Evolutionary conservation across 2,329 filamentous ascomycete genomes (phyloP).

Genomic region (Botrytis cinerea): DNA sequence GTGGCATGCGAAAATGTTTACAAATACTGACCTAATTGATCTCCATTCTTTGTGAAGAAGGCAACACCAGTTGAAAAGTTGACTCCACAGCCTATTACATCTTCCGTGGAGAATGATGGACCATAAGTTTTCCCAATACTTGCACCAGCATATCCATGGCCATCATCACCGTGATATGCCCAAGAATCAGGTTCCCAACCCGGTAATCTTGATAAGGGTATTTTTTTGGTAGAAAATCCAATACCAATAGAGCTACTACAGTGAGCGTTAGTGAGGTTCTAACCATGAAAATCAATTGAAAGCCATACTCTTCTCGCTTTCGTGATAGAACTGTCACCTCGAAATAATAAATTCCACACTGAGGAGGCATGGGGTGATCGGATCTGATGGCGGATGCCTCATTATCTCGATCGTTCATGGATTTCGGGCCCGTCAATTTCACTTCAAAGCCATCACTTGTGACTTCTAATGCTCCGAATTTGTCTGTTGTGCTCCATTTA

Average conservation of each 20-base stretch:
- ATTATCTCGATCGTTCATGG: constrained; percentile 55
- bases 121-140: constrained; percentile 60
- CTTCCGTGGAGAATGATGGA: constrained; percentile 55
- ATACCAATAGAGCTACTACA: constrained; percentile 61
- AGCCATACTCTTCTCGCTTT: constrained; percentile 64
- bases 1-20: background rate
- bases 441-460: constrained; percentile 73
- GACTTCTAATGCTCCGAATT: constrained; percentile 72
- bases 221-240: constrained; percentile 59
- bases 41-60: constrained; percentile 71
- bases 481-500: constrained; percentile 80
- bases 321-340: constrained; percentile 70
- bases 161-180: constrained; percentile 71
- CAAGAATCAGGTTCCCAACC: constrained; percentile 70
- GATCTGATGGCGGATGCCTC: constrained; percentile 83
- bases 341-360: constrained; percentile 94
- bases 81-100: constrained; percentile 65
- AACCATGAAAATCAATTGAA: constrained; percentile 10
- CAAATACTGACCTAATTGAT: constrained; percentile 51
- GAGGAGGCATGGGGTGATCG: constrained; percentile 81
- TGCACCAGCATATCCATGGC: constrained; percentile 59
- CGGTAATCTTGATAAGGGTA: constrained; percentile 56
- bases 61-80: constrained; percentile 64
- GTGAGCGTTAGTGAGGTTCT: constrained; percentile 26
- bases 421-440: constrained; percentile 54